Base-by-base conservation (phyloP, 2,329 filamentous ascomycete species). In the Cladosporium sp. region DNA sequence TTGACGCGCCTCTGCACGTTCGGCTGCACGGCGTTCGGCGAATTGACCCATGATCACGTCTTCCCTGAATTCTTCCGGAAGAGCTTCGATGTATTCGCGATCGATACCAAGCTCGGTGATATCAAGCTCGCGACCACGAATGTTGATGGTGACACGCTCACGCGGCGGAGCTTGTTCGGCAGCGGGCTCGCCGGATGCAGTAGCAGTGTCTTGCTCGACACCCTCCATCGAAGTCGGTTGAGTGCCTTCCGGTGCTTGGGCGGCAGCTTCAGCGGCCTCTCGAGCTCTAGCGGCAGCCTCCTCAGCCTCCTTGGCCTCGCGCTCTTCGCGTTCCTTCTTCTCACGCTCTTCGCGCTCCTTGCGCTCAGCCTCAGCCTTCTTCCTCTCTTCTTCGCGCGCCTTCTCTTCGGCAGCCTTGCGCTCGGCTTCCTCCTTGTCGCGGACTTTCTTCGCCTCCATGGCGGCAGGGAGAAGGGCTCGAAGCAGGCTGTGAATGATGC, bases 41-140 rank as follows among this genome's bases (percentile, higher is more conserved):
- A 96, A 81, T 53, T 95, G 90, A 55, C 91, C 85, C 67, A 95
- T 89, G 57, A 99, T 88, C 43, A 99, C 93, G 66, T 99, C 93
- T 68, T 97, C 92, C 40, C 93, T 82, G 64, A 97, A 84, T 54
- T 99, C 95, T 61, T 99, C 93, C 0, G 93, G 93, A n/a, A 99
- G 74, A n/a, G 92, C 95, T 53, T 93, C 89, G 6, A 99, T 81
- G 69, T 96, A 99, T 51, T 95, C 91, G 13, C 87, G 82, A 65
- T 99, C 93, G 60, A 99, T 97, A 43, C 92, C 91, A 55, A 99
- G 79, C 54, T 89, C 88, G 0, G 93, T 99, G 43, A 99, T 93
- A 67, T 99, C 93, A 47, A 95, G 82, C 61, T 93, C 84, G 56
- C 88, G 86, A 20, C 91, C 92, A 54, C 91, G 79, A 48, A 99